These are phyloP conservation scores for Geranium brycei DNA, from an alignment of 345 rosid species.

Conservation along the genomic window DNA sequence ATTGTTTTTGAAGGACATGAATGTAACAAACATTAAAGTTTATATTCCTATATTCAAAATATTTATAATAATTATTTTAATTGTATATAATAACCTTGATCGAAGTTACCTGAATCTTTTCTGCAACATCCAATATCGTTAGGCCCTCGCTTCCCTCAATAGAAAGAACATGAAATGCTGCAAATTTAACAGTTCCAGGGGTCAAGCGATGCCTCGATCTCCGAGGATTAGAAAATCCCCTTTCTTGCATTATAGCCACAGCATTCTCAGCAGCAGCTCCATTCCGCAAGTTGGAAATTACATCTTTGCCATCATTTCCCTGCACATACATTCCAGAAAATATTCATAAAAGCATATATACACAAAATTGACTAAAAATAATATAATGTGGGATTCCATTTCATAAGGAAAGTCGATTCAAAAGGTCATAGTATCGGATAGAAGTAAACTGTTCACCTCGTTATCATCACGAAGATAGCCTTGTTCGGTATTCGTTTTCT, in stretches of 20 bases:
- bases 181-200: conserved; percentile 90
- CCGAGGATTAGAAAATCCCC: conserved; percentile 53
- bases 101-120: conserved; percentile 65
- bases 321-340: conserved; percentile 13
- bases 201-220: conserved; percentile 90
- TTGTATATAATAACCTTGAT: no score
- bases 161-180: conserved; percentile 81
- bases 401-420: not conserved
- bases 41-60: no score
- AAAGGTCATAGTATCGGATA: not conserved
- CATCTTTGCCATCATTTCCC: conserved; percentile 58
- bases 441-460: conserved; percentile 28
- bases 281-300: conserved; percentile 54
- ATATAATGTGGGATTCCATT: no score
- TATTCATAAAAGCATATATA: not conserved
- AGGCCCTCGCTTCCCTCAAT: conserved; percentile 67
- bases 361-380: no score
- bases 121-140: conserved; percentile 76
- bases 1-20: no score
- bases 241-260: conserved; percentile 76
- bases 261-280: conserved; percentile 83
- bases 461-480: conserved; percentile 38
- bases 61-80: no score
- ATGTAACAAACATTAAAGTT: no score
- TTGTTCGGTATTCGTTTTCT: conserved; percentile 37